Evolutionary conservation across 805 yeast genomes (phyloP), one percentile per base, ranked within the genome.

Genomic region (Brettanomyces naardenensis): DNA sequence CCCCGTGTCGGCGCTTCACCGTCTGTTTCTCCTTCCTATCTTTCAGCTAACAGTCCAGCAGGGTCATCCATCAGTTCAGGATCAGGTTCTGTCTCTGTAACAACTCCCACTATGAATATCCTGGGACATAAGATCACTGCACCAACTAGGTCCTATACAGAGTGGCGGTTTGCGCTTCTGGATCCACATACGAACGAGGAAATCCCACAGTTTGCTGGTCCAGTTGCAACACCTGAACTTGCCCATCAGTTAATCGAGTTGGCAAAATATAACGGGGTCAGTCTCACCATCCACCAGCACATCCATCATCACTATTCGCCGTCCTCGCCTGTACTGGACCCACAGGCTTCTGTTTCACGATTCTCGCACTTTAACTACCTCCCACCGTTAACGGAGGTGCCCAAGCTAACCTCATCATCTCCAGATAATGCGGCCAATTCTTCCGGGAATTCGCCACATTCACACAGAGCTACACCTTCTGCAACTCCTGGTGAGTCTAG

Each of bases 261-360:
- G 37, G 89, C 89, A 0, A 75, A 71, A 43, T 59, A 61, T 35
- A 68, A 73, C 46, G 68, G 72, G 15, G 61, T 82, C 31, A 68
- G 73, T 32, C 67, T 87, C 11, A 78, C 87, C 4, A 73, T 87
- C 17, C 95, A 87, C 59, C 95, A 87, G 55, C 95, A 85, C 56
- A 78, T 82, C 33, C 90, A 84, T 57, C 85, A 85, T 53, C 88
- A 83, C 58, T 80, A 81, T 57, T 66, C 69, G 6, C 69, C 75
- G 3, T 70, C 68, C 30, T 43, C 62, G 3, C 40, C 61, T 9
- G 38, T 56, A 19, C 33, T 64, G 17, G 74, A 71, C 38, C 73
- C 76, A 4, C 81, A 75, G 38, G 59, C 75, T 4, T 74, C 71
- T 26, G 60, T 77, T 3, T 67, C 72, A 32, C 60, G 89, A 52